Base-by-base conservation (phyloP, 495 filamentous ascomycete genomes). In the Cercophora sp. region DNA sequence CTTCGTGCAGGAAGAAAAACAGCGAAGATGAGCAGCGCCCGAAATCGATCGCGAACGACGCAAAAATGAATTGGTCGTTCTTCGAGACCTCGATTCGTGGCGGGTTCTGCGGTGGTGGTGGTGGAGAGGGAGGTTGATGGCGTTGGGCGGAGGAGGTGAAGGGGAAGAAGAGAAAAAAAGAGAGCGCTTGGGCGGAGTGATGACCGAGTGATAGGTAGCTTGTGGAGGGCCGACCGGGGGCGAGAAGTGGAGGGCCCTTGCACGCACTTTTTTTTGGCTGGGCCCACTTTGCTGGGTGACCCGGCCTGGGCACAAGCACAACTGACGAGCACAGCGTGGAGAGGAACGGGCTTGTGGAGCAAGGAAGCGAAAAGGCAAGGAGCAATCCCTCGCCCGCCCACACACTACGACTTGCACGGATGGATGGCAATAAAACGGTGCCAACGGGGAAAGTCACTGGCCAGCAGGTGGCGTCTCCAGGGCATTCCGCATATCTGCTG, bases 1-100 rank as follows among this genome's bases (percentile, higher is more conserved):
- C 31, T 19, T 51, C 35, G 35, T 8, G 25, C 11, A 42, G 19
- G 24, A 32, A 32, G 36, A n/a, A 29, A 31, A 51, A 41, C 48
- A 22, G 36, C 45, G 58, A 60, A 56, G 52, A 59, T 51, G 25
- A 27, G 41, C n/a, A n/a, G n/a, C 48, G 62, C 49, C 60, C 51
- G 59, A 66, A 70, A 62, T 59, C 63, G 48, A 26, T 51, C 48
- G 51, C 55, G 60, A 66, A 68, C 67, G 59, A 68, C 65, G 52
- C 67, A 70, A 70, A 70, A 70, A 37, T 60, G 63, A 70, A 70
- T 70, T 70, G 67, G 67, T 59, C 67, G 65, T 53, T 59, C 58
- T 65, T 68, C 62, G 54, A 55, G 59, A 54, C 54, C 49, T 59
- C 54, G 61, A 52, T 59, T 48, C 55, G 54, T 54, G 59, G 58